Evolutionary conservation across 179 eudicot species (phyloP), one percentile per base, ranked within the genome.

Genomic region (Heliamphora pulchella): DNA sequence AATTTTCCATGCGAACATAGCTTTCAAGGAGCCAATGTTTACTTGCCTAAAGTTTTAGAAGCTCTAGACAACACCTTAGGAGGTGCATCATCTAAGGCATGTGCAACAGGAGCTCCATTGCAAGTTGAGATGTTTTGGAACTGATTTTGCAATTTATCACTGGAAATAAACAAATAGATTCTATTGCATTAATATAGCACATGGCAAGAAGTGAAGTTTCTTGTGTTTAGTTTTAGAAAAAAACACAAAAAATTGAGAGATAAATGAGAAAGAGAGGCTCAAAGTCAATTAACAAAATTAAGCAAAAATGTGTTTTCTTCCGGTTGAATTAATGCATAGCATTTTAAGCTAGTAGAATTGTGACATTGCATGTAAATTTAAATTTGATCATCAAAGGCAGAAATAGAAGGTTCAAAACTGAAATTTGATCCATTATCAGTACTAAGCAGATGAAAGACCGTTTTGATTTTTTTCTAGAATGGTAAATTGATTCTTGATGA

Each of bases 11-110:
- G 55, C 17, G 46, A 66, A 17, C 1, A 80, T 62, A 80, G 10
- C 64, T 77, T 59, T 5, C 17, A 22, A 3, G 5, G 73, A 53
- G 46, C 66, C 0, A 20, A 64, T 41, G n/a, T 44, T 75, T n/a
- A 85, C 91, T 84, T 80, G 79, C 97, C 89, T 84, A 90, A 78
- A 74, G 91, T 74, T 80, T 85, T 91, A 10, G 88, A 82, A 72
- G 81, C 82, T 78, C 76, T 92, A 31, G 87, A 83, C 70, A 83
- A 80, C 55, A 77, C 75, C 67, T 90, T 94, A 4, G 82, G 73
- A 57, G 82, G 78, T 9, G 77, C 44, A 67, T 87, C 89, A 43
- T 91, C 90, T 46, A 8, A 43, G 18, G 71, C 66, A 46, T 73
- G 86, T 44, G 75, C 77, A 71, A 78, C 61, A 51, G 20, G 53